Conservation (phyloP, 1,139 yeast species). For the Wickerhamomyces sp. region DNA sequence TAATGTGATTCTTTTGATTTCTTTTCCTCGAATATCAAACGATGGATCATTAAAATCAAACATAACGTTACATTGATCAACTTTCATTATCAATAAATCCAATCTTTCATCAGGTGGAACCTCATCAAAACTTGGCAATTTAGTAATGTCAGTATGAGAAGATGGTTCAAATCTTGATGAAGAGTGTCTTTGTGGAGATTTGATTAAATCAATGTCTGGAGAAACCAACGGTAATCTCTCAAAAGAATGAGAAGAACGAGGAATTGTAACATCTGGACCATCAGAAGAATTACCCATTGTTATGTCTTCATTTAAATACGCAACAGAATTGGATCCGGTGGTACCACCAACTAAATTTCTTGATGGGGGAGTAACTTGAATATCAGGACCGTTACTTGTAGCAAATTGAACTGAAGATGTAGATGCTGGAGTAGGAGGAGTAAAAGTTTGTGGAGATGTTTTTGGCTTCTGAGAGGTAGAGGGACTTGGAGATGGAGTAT, state of each 20-base stretch:
- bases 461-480: slow-evolving; percentile 1
- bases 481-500: slow-evolving; percentile 13
- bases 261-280: slow-evolving; percentile 29
- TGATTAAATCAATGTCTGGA: slow-evolving; percentile 51
- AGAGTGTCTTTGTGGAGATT: slow-evolving; percentile 87
- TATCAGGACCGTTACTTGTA: slow-evolving; percentile 7
- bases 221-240: slow-evolving; percentile 41
- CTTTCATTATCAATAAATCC: slow-evolving; percentile 76
- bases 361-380: slow-evolving; percentile 1
- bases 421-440: slow-evolving; percentile 4
- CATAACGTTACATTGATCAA: slow-evolving; percentile 91
- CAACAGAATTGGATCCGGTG: slow-evolving; percentile 8
- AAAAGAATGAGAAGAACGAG: slow-evolving; percentile 40
- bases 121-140: slow-evolving; percentile 85
- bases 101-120: slow-evolving; percentile 84
- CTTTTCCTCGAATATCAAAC: slow-evolving; percentile 87
- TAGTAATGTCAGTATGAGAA: slow-evolving; percentile 67
- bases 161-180: slow-evolving; percentile 90
- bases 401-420: not conserved
- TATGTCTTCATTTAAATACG: slow-evolving; percentile 5
- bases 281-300: slow-evolving; percentile 6
- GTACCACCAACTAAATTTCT: slow-evolving; percentile 23
- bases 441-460: slow-evolving; percentile 2
- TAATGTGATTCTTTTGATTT: slow-evolving; percentile 78
- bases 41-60: slow-evolving; percentile 95